Evolutionary conservation across 129 eudicot genomes (phyloP).

Genomic region (Deinandra increscens): DNA sequence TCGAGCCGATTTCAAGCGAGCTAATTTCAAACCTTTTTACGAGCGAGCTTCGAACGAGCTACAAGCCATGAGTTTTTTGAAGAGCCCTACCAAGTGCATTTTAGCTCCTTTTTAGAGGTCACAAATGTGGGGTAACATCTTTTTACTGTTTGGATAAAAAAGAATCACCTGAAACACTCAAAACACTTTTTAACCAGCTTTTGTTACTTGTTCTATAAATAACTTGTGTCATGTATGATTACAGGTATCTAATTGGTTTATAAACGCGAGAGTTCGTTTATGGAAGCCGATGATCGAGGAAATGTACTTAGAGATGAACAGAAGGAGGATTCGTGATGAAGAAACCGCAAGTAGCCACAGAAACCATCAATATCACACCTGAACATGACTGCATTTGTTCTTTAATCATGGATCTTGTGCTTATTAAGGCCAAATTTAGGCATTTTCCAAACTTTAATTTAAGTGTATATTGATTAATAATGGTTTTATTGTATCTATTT

Average conservation of each 20-base stretch:
- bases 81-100: too few species aligned
- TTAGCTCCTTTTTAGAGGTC: not conserved
- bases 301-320: slow-evolving; percentile 86
- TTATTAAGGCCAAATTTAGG: slow-evolving; percentile 1
- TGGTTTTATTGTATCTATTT: slow-evolving; percentile 14
- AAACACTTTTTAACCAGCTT: not conserved
- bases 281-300: slow-evolving; percentile 97
- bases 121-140: not conserved
- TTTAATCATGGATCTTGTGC: slow-evolving; percentile 9
- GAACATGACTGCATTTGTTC: not conserved
- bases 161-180: not conserved
- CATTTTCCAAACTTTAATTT: slow-evolving; percentile 4
- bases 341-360: slow-evolving; percentile 33
- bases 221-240: slow-evolving; percentile 3
- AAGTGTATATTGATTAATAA: slow-evolving; percentile 23
- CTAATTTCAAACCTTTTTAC: too few species aligned
- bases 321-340: slow-evolving; percentile 48
- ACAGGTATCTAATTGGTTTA: slow-evolving; percentile 90
- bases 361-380: slow-evolving; percentile 30
- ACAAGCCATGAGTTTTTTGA: too few species aligned
- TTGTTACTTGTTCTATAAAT: not conserved
- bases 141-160: not conserved
- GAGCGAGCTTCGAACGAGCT: too few species aligned
- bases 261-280: slow-evolving; percentile 86
- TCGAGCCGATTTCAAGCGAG: too few species aligned